Base-by-base conservation (phyloP, 768 basidiomycete species). In the Pulveroboletus frians region DNA sequence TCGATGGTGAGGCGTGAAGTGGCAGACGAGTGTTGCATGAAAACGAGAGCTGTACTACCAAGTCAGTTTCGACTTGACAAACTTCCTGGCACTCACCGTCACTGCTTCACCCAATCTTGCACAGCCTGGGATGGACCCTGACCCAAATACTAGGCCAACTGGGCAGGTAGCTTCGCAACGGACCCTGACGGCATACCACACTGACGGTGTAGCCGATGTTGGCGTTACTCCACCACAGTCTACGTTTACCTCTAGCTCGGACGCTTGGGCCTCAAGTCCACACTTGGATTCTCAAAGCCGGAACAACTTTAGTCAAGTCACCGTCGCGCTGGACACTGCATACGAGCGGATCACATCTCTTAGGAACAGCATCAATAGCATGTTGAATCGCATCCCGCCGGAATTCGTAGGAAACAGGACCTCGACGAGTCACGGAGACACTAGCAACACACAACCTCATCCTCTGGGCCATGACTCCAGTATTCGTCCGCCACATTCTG, bases 301-400 rank as follows among this genome's bases (percentile, higher is more conserved):
- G 47, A 61, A 61, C 39, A 73, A 56, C 58, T 64, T 80, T 27
- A 75, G 75, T 30, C 71, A 74, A 47, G 77, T 79, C n/a, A 74
- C 79, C 35, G 66, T 69, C n/a, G 76, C 76, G 7, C 67, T 82
- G 34, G 77, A 80, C 46, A 72, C 74, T 31, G 80, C 78, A 18
- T 80, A 78, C 62, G 72, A 69, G 53, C 74, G 77, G 39, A 76
- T 83, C 58, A 73, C 74, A 42, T 75, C 77, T 62, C 73, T 81
- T 43, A 74, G 80, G 50, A 73, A 72, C 27, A 78, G 71, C 53
- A 70, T 83, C 31, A 64, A 74, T 43, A 70, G 71, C 50, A 64
- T 80, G 52, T 53, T 69, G 57, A 61, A 58, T 53, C 62, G 65
- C 51, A 64, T 78, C 51, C 69, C 71, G 43, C 73, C 74, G 15